Percentiles rank a stretch among this genome's conserved stretches.
Conservation (phyloP, 495 filamentous ascomycete genomes). For the Astrocystis sublimbata region DNA sequence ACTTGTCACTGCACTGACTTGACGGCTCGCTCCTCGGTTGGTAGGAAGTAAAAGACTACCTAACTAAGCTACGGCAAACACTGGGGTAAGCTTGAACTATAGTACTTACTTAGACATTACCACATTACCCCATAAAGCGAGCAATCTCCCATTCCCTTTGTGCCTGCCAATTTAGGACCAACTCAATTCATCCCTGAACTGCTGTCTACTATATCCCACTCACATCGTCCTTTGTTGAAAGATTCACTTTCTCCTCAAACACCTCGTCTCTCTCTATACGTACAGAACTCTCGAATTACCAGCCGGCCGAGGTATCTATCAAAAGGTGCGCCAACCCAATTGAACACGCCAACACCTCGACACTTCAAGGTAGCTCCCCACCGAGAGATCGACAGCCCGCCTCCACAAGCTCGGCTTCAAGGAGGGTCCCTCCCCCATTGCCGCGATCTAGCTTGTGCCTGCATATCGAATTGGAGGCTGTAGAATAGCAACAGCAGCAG, state of each 20-base stretch:
- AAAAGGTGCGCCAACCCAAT: background rate
- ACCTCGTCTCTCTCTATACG: too few species aligned
- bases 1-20: background rate
- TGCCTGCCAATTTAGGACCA: background rate
- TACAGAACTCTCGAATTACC: background rate
- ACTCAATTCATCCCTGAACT: too few species aligned
- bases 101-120: background rate
- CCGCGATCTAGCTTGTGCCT: background rate
- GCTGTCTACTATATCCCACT: too few species aligned
- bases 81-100: background rate
- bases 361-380: background rate
- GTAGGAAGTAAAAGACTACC: too few species aligned
- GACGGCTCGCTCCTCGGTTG: too few species aligned
- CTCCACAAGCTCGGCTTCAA: background rate
- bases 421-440: background rate
- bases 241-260: background rate
- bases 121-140: too few species aligned
- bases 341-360: too few species aligned
- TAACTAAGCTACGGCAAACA: background rate
- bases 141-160: background rate
- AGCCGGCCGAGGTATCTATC: conserved; percentile 4
- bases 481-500: background rate
- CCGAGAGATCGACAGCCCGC: conserved; percentile 9
- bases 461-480: background rate
- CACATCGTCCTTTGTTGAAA: too few species aligned